Percentiles rank a stretch among this genome's conserved stretches.
Conservation (phyloP, 768 basidiomycete genomes). For the Mrakia gelida region DNA sequence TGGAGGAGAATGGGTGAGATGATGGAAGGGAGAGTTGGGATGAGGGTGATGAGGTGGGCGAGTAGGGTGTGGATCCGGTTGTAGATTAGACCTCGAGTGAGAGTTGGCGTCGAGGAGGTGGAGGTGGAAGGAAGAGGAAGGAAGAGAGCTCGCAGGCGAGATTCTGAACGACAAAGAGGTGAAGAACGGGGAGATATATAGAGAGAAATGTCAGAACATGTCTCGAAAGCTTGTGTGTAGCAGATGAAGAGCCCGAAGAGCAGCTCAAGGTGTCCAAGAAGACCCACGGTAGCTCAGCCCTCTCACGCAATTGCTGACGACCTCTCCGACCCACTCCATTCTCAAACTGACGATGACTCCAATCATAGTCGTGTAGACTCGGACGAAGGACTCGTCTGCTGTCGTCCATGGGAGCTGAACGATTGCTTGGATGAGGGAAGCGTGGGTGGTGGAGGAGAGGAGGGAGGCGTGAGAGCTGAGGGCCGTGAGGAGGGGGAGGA, state of each 20-base stretch:
- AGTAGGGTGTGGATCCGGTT: constrained; percentile 81
- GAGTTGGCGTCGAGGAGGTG: constrained; percentile 48
- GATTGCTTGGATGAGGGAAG: constrained; percentile 76
- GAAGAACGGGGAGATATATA: neutral
- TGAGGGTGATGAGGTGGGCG: constrained; percentile 76
- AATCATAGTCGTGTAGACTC: constrained; percentile 80
- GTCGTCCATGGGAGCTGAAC: constrained; percentile 86
- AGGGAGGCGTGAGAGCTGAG: constrained; percentile 89
- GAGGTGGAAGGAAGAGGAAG: constrained; percentile 13
- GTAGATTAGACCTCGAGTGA: constrained; percentile 79
- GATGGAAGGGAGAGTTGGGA: constrained; percentile 85
- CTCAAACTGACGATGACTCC: constrained; percentile 86
- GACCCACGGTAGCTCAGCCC: constrained; percentile 78
- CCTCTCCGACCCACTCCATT: constrained; percentile 82
- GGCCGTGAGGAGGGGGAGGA: constrained; percentile 60
- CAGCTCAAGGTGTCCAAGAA: neutral
- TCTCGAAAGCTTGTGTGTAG: neutral
- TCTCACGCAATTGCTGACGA: constrained; percentile 73
- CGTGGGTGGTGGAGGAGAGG: constrained; percentile 66
- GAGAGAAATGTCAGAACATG: neutral
- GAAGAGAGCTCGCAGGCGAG: constrained; percentile 25
- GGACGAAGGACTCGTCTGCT: constrained; percentile 69
- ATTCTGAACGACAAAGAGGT: neutral
- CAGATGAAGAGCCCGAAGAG: neutral
- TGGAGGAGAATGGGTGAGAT: constrained; percentile 77